Evolutionary conservation across 768 basidiomycete genomes (phyloP).

Genomic region (Coprinopsis cinerea): DNA sequence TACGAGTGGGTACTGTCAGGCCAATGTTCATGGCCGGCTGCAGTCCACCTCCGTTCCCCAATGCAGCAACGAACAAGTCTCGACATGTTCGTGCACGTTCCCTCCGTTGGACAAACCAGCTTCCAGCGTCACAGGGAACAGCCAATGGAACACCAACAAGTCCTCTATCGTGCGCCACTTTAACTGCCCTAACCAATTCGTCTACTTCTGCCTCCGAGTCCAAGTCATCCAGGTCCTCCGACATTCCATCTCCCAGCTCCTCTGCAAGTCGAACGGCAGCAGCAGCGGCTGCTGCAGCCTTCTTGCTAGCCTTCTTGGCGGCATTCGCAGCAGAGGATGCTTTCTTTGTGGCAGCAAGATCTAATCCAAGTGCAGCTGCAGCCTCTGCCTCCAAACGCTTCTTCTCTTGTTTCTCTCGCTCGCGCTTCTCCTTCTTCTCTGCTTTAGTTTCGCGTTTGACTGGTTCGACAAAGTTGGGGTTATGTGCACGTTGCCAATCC

Average conservation of each 20-base stretch:
- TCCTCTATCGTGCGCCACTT: conserved; percentile 49
- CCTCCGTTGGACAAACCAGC: conserved; percentile 77
- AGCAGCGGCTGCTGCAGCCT: conserved; percentile 45
- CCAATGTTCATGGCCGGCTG: conserved; percentile 5
- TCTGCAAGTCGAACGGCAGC: conserved; percentile 46
- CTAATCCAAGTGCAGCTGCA: conserved; percentile 52
- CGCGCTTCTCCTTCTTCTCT: conserved; percentile 81
- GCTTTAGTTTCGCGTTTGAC: conserved; percentile 83
- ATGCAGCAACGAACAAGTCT: conserved; percentile 50
- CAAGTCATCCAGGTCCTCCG: conserved; percentile 70
- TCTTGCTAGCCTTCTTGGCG: conserved; percentile 62
- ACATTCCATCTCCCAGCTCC: conserved; percentile 47
- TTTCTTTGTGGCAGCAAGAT: conserved; percentile 41
- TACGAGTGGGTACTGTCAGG: too few relatives aligned
- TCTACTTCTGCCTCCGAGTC: conserved; percentile 87
- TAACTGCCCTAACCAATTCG: conserved; percentile 57
- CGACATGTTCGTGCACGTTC: conserved; percentile 59
- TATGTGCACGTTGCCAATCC: conserved; percentile 87
- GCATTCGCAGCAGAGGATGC: conserved; percentile 14
- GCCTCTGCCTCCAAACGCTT: conserved; percentile 67
- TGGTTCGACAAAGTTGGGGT: conserved; percentile 85
- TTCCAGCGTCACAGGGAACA: conserved; percentile 64
- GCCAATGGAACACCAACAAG: conserved; percentile 62
- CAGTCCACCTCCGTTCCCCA: conserved; percentile 34
- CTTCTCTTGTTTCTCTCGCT: conserved; percentile 78